Conservation (phyloP, 2,329 filamentous ascomycete species). For the Ophiostoma sp. region DNA sequence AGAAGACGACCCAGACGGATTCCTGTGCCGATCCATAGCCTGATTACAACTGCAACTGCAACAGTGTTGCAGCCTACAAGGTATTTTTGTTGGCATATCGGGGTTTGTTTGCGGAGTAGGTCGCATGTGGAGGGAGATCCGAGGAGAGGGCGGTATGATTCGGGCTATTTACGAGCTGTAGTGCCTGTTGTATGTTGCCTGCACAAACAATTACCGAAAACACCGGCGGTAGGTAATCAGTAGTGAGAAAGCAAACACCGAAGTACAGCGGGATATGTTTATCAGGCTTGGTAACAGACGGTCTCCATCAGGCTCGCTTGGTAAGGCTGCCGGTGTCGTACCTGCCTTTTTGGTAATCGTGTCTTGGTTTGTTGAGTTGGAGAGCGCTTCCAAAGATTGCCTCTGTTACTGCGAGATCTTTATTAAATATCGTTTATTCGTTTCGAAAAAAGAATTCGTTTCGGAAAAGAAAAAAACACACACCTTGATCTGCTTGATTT, state of each 20-base stretch:
- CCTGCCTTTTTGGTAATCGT: not conserved
- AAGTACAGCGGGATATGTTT: not conserved
- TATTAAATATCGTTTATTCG: too few relatives aligned
- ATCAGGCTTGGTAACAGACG: not conserved
- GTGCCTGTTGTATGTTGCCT: not conserved
- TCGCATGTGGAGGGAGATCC: not conserved
- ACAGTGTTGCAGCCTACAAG: not conserved
- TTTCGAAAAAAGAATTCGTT: too few relatives aligned
- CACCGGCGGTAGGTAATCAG: not conserved
- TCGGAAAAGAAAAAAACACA: too few relatives aligned
- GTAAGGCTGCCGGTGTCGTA: not conserved
- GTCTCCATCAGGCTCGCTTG: slow-evolving; percentile 3
- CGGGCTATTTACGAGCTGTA: not conserved
- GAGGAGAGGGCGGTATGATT: not conserved
- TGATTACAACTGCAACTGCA: not conserved
- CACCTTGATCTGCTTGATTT: too few relatives aligned
- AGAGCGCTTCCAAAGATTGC: too few relatives aligned
- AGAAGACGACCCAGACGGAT: not conserved
- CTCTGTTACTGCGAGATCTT: too few relatives aligned
- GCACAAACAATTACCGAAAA: not conserved
- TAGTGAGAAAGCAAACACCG: not conserved
- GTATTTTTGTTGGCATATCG: not conserved
- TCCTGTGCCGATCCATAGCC: not conserved
- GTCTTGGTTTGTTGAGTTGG: not conserved
- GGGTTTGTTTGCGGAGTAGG: not conserved